Evolutionary conservation across 768 basidiomycete species (phyloP).

Genomic region (Tylopilus subfusipes): DNA sequence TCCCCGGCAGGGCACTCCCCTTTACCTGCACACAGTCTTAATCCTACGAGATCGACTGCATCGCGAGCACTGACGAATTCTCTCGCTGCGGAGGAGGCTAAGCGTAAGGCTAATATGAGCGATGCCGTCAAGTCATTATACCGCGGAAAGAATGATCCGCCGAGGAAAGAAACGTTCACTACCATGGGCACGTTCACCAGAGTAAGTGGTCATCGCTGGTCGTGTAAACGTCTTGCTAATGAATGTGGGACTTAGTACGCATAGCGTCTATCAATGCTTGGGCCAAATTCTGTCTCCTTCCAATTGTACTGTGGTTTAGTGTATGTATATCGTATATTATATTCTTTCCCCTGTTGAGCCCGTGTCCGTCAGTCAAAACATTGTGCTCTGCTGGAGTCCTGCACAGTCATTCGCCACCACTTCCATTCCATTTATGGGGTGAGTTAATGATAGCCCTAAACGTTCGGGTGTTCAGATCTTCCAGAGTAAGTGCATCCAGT

Average conservation of each 20-base stretch:
- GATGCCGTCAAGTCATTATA: constrained; percentile 84
- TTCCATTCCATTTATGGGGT: no score
- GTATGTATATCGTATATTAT: constrained; percentile 10
- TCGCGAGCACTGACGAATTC: constrained; percentile 67
- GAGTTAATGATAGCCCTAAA: no score
- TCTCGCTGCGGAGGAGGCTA: constrained; percentile 77
- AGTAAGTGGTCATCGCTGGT: constrained; percentile 44
- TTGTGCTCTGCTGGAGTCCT: no score
- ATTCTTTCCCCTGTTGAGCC: neutral
- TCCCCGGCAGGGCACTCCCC: constrained; percentile 11
- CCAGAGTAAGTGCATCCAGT: no score
- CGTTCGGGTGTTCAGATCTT: no score
- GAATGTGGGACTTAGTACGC: constrained; percentile 16
- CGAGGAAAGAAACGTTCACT: constrained; percentile 83
- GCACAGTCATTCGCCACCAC: no score
- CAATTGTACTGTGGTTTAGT: constrained; percentile 4
- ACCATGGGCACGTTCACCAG: constrained; percentile 90
- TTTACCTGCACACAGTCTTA: constrained; percentile 32
- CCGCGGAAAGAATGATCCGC: constrained; percentile 46
- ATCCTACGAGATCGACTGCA: constrained; percentile 52
- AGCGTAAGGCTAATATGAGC: constrained; percentile 81
- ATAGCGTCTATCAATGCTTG: neutral
- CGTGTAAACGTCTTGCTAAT: neutral
- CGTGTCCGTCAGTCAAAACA: no score
- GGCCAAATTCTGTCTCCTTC: neutral